Percentiles rank a stretch among this genome's conserved stretches.
phyloP scores from a whole-genome alignment of 495 filamentous ascomycete species.

The Trichodelitschia bisporula region DNA sequence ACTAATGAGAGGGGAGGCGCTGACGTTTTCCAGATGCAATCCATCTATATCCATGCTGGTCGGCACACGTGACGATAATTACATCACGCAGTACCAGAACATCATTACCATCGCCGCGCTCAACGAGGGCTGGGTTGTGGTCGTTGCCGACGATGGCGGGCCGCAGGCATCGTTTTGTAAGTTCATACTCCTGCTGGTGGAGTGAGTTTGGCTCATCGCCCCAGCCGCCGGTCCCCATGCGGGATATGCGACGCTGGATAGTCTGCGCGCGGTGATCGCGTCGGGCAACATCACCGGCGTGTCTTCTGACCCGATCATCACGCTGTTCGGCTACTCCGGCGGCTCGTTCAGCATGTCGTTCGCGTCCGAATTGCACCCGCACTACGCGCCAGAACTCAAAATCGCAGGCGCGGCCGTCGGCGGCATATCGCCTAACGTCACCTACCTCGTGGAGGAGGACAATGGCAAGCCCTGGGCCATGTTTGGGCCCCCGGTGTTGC shows the following conservation, averaged over 20 bases:
- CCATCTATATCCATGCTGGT: no score
- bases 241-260: slow-evolving; percentile 24
- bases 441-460: slow-evolving; percentile 8
- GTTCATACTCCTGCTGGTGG: no score
- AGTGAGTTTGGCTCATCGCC: no score
- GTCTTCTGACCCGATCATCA: neutral
- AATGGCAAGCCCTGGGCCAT: slow-evolving; percentile 6
- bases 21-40: no score
- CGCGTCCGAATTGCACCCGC: slow-evolving; percentile 24
- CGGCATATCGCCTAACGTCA: slow-evolving; percentile 18
- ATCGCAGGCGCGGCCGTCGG: slow-evolving; percentile 26
- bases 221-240: slow-evolving; percentile 18
- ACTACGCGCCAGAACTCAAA: slow-evolving; percentile 28
- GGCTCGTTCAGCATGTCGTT: slow-evolving; percentile 28
- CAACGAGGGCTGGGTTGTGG: no score
- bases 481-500: slow-evolving; percentile 3
- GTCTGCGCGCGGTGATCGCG: slow-evolving; percentile 18
- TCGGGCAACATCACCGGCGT: no score
- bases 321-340: slow-evolving; percentile 32
- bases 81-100: no score
- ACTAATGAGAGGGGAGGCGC: no score
- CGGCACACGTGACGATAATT: no score
- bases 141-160: no score
- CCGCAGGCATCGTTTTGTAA: no score
- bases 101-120: no score